Percentiles rank a stretch among this genome's conserved stretches.
These are phyloP conservation scores for Rhizopogon roseolus DNA, from an alignment of 768 basidiomycete genomes.

Conservation along the genomic window DNA sequence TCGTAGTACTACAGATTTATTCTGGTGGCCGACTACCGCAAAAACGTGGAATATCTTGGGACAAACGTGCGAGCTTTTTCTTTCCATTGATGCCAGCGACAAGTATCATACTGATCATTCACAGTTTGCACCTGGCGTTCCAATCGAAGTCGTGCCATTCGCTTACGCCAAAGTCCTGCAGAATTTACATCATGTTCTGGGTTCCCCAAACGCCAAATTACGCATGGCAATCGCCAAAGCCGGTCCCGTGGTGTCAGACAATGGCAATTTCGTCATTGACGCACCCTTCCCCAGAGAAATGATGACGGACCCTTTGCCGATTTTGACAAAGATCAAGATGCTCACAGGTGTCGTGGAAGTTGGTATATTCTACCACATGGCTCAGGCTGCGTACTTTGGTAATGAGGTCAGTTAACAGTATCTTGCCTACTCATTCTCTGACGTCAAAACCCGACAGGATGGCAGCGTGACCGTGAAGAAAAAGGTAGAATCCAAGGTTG, in stretches of 20 bases:
- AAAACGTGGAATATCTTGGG: slow-evolving; percentile 80
- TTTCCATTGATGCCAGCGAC: background rate
- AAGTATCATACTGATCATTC: slow-evolving; percentile 1
- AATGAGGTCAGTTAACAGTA: slow-evolving; percentile 50
- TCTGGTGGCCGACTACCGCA: slow-evolving; percentile 92
- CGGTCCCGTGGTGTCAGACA: slow-evolving; percentile 95
- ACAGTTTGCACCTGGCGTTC: slow-evolving; percentile 85
- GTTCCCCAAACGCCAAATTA: slow-evolving; percentile 68
- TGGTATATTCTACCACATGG: slow-evolving; percentile 92
- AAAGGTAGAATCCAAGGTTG: slow-evolving; percentile 18
- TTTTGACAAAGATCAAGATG: slow-evolving; percentile 82
- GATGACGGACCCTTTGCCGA: slow-evolving; percentile 65
- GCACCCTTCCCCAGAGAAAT: slow-evolving; percentile 76
- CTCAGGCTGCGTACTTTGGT: slow-evolving; percentile 95
- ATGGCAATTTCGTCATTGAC: slow-evolving; percentile 97
- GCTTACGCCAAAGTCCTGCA: slow-evolving; percentile 87
- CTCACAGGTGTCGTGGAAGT: slow-evolving; percentile 99
- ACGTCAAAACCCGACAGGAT: slow-evolving; percentile 37
- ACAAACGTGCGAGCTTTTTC: slow-evolving; percentile 57
- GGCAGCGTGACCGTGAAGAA: slow-evolving; percentile 65
- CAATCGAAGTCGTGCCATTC: slow-evolving; percentile 95
- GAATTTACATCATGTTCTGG: slow-evolving; percentile 55
- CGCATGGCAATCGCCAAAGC: slow-evolving; percentile 94
- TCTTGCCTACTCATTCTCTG: background rate
- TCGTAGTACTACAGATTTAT: slow-evolving; percentile 54